Evolutionary conservation across 225 moss, liverwort and hornwort genomes (phyloP), one percentile per base, ranked within the genome.

Genomic region (Rhytidiadelphus loreus): DNA sequence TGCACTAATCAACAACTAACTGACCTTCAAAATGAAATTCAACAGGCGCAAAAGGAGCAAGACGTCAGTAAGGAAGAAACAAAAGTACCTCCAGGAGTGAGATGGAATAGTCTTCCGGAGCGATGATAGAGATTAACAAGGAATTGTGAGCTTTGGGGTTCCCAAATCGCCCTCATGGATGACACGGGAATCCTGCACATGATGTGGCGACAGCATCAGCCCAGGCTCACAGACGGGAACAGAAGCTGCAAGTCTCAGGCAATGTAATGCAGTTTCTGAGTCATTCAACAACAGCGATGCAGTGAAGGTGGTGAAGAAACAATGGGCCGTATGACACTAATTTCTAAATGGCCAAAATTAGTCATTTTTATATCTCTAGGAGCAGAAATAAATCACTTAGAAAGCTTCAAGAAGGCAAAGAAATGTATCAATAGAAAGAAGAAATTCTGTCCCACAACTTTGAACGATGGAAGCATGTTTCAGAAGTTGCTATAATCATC

Each of bases 41-140:
- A 69, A 58, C 33, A 59, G 21, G 18, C 1, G n/a, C 41, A 41
- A 71, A 61, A 63, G 53, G 64, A 48, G 46, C 55, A 57, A 62
- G 28, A n/a, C 44, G 76, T 35, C 57, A 82, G 15, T 22, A 52
- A 59, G 57, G n/a, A 84, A 26, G 62, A 63, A 71, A 59, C 53
- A 65, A 56, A 87, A 84, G 41, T 93, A 98, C 97, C 98, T 94
- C 96, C 95, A 39, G 98, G 97, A 59, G 97, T 97, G 87, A 98
- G 92, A 92, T 98, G 97, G 83, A 99, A 89, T 70, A 96, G 90
- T 79, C 95, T 95, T 82, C 96, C 96, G 30, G 96, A 91, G 12
- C 96, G 96, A 86, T 97, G 97, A 88, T 88, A 97, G 69, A 99
- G 96, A 89, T 93, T 96, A 82, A 99, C 89, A 91, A 95, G 95